Conservation (phyloP, 2,329 filamentous ascomycete genomes). For the Neoascochyta sp. region DNA sequence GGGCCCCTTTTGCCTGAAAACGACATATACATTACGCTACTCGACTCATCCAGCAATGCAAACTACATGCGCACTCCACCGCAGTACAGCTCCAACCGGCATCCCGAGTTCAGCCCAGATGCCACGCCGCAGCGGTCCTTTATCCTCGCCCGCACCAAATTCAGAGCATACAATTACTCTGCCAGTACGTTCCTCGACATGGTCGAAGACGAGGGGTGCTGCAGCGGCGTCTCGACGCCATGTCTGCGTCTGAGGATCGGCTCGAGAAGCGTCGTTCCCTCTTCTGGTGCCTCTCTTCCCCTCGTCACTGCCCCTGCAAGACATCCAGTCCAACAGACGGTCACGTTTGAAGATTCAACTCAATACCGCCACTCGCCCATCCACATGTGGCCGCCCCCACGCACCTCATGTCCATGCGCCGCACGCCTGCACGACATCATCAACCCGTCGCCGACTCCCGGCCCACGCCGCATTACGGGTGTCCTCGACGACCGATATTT, state of each 20-base stretch:
- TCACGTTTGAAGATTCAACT: slow-evolving; percentile 11
- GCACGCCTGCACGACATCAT: slow-evolving; percentile 30
- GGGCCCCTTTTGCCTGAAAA: slow-evolving; percentile 21
- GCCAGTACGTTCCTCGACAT: slow-evolving; percentile 59
- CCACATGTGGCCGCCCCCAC: slow-evolving; percentile 35
- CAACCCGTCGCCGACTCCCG: slow-evolving; percentile 21
- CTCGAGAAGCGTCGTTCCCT: slow-evolving; percentile 41
- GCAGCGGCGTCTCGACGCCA: slow-evolving; percentile 19
- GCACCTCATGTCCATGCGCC: slow-evolving; percentile 25
- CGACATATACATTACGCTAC: slow-evolving; percentile 23
- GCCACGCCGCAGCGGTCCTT: slow-evolving; percentile 43
- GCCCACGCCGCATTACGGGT: slow-evolving; percentile 21
- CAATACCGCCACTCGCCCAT: slow-evolving; percentile 28
- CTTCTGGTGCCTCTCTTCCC: too few species aligned
- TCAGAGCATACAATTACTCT: slow-evolving; percentile 54
- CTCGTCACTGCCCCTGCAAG: too few species aligned
- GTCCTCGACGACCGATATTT: slow-evolving; percentile 32
- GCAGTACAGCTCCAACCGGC: slow-evolving; percentile 46
- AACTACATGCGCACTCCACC: slow-evolving; percentile 37
- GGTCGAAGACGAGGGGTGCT: slow-evolving; percentile 49
- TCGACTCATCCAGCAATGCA: slow-evolving; percentile 35
- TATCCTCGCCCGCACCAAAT: slow-evolving; percentile 52
- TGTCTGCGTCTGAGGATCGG: slow-evolving; percentile 52
- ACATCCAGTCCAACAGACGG: slow-evolving; percentile 6
- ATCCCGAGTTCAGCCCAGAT: slow-evolving; percentile 47